phyloP scores from a whole-genome alignment of 108 stramenopile species.

The Skeletonema marinoi region DNA sequence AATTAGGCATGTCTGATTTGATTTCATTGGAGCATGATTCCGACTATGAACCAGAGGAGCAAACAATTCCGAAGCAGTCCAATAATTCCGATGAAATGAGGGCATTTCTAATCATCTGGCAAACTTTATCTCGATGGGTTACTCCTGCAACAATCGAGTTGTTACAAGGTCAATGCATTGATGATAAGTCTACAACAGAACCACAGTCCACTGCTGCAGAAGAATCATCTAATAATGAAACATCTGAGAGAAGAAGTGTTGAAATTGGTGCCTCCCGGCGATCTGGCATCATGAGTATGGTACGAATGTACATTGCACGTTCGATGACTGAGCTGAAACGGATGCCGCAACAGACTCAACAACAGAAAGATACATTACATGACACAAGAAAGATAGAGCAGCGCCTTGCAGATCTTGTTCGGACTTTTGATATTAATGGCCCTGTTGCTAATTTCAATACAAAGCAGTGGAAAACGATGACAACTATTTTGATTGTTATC shows the following conservation, averaged over 20 bases:
- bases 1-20: constrained; percentile 31
- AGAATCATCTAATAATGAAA: not conserved
- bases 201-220: not conserved
- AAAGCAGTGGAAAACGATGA: constrained; percentile 72
- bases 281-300: constrained; percentile 74
- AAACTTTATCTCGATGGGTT: constrained; percentile 32
- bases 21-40: constrained; percentile 4
- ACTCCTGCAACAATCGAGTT: constrained; percentile 28
- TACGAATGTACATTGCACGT: constrained; percentile 60
- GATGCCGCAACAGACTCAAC: constrained; percentile 19
- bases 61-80: not conserved
- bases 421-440: constrained; percentile 60
- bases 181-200: not conserved
- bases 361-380: constrained; percentile 34
- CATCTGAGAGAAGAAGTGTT: constrained; percentile 14
- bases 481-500: constrained; percentile 65
- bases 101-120: constrained; percentile 42
- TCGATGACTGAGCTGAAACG: constrained; percentile 53
- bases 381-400: constrained; percentile 21
- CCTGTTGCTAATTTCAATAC: constrained; percentile 58
- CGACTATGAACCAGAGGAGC: constrained; percentile 1
- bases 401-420: constrained; percentile 61
- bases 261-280: constrained; percentile 71
- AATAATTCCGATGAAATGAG: constrained; percentile 7
- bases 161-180: constrained; percentile 9